These are phyloP conservation scores for Pseudozyma thailandica DNA, from an alignment of 1,284 basidiomycete genomes.

Conservation along the genomic window DNA sequence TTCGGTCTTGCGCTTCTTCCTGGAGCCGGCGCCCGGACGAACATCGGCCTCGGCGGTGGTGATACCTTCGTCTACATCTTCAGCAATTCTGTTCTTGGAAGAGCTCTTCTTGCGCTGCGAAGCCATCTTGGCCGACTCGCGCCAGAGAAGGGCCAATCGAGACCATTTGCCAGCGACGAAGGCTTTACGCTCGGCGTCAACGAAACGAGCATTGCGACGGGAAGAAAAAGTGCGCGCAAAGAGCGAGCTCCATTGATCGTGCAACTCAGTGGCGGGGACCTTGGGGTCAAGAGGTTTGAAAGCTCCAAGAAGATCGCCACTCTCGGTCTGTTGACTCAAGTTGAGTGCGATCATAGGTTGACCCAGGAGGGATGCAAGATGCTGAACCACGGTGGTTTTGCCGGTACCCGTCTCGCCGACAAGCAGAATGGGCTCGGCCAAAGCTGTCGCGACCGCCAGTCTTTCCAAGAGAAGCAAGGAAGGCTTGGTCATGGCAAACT, in stretches of 20 bases:
- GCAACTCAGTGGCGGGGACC: slow-evolving; percentile 79
- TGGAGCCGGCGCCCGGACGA: slow-evolving; percentile 19
- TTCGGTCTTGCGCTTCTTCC: slow-evolving; percentile 66
- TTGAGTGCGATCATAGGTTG: slow-evolving; percentile 88
- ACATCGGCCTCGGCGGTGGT: slow-evolving; percentile 16
- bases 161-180: slow-evolving; percentile 87
- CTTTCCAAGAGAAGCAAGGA: slow-evolving; percentile 83
- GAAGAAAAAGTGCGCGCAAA: slow-evolving; percentile 90
- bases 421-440: slow-evolving; percentile 85
- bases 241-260: slow-evolving; percentile 81
- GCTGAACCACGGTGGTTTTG: slow-evolving; percentile 92
- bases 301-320: slow-evolving; percentile 91
- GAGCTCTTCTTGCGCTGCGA: slow-evolving; percentile 69
- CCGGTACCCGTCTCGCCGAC: slow-evolving; percentile 99
- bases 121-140: slow-evolving; percentile 76
- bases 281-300: slow-evolving; percentile 87
- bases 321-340: slow-evolving; percentile 95
- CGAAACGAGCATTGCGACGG: slow-evolving; percentile 88
- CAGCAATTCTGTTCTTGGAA: slow-evolving; percentile 46
- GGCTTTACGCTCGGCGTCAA: slow-evolving; percentile 84
- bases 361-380: slow-evolving; percentile 83
- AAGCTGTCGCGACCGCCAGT: slow-evolving; percentile 79
- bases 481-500: slow-evolving; percentile 88
- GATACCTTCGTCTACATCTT: slow-evolving; percentile 7
- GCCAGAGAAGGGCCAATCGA: slow-evolving; percentile 84